phyloP scores from a whole-genome alignment of 139 green algal species.

The Tetradesmus lagerheimii region DNA sequence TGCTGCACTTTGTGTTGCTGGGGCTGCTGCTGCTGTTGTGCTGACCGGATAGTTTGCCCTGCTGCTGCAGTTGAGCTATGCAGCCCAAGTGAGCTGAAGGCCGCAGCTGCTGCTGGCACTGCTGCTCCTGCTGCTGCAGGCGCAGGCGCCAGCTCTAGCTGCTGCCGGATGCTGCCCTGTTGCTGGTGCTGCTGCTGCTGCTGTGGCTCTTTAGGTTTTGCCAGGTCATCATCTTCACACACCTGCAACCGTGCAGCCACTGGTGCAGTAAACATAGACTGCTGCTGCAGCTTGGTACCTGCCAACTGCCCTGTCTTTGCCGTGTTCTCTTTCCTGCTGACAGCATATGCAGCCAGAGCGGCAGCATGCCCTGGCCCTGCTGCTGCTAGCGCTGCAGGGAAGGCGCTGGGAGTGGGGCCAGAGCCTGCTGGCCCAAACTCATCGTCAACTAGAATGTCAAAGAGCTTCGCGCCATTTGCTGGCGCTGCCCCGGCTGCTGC shows the following conservation, averaged over 20 bases:
- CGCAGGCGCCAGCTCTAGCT: too few species aligned
- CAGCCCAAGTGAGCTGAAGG: not conserved
- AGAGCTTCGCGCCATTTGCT: not conserved
- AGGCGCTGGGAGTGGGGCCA: not conserved
- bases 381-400: conserved; percentile 19
- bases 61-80: not conserved
- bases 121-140: not conserved
- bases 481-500: not conserved
- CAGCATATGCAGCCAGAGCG: not conserved
- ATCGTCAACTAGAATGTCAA: conserved; percentile 40
- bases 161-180: not conserved
- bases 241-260: conserved; percentile 61
- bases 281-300: conserved; percentile 39
- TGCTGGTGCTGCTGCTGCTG: conserved; percentile 22
- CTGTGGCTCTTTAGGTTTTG: not conserved
- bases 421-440: conserved; percentile 31
- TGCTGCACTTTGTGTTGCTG: not conserved
- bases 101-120: conserved; percentile 15
- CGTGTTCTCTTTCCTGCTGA: conserved; percentile 65
- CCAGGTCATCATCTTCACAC: conserved; percentile 83
- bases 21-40: not conserved
- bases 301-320: conserved; percentile 51
- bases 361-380: not conserved
- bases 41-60: not conserved
- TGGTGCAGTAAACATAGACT: not conserved